Evolutionary conservation across 1,284 basidiomycete genomes (phyloP).

Genomic region (Pseudozyma tsukubaensis): DNA sequence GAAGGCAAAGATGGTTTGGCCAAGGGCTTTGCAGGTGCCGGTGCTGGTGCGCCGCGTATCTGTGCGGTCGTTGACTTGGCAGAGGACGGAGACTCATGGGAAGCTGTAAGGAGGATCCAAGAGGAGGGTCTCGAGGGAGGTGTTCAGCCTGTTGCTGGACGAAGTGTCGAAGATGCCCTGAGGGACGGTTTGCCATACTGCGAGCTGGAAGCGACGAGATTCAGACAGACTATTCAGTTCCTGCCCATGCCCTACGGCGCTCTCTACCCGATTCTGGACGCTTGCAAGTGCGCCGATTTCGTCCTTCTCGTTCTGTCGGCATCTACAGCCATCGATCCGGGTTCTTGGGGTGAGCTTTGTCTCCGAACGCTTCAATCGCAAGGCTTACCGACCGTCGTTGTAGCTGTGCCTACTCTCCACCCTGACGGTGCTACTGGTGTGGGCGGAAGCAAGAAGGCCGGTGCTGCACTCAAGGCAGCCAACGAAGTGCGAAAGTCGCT

Average conservation of each 20-base stretch:
- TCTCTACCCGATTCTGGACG: slow-evolving; percentile 84
- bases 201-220: slow-evolving; percentile 76
- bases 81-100: slow-evolving; percentile 75
- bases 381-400: slow-evolving; percentile 79
- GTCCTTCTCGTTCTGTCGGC: slow-evolving; percentile 86
- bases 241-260: slow-evolving; percentile 73
- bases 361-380: slow-evolving; percentile 78
- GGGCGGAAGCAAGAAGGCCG: slow-evolving; percentile 51
- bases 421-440: slow-evolving; percentile 45
- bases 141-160: slow-evolving; percentile 50
- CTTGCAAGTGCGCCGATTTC: slow-evolving; percentile 89
- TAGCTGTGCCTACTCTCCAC: slow-evolving; percentile 71
- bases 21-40: slow-evolving; percentile 72
- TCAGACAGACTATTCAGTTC: slow-evolving; percentile 89
- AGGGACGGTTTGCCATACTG: slow-evolving; percentile 33
- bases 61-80: slow-evolving; percentile 83
- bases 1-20: slow-evolving; percentile 44
- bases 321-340: slow-evolving; percentile 79
- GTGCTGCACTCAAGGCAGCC: slow-evolving; percentile 50
- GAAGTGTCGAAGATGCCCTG: slow-evolving; percentile 54
- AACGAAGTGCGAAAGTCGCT: slow-evolving; percentile 65
- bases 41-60: slow-evolving; percentile 81
- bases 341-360: slow-evolving; percentile 84
- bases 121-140: slow-evolving; percentile 75
- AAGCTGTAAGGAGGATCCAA: slow-evolving; percentile 75